phyloP scores from a whole-genome alignment of 352 stramenopile species.

The Phytophthora hibernalis region DNA sequence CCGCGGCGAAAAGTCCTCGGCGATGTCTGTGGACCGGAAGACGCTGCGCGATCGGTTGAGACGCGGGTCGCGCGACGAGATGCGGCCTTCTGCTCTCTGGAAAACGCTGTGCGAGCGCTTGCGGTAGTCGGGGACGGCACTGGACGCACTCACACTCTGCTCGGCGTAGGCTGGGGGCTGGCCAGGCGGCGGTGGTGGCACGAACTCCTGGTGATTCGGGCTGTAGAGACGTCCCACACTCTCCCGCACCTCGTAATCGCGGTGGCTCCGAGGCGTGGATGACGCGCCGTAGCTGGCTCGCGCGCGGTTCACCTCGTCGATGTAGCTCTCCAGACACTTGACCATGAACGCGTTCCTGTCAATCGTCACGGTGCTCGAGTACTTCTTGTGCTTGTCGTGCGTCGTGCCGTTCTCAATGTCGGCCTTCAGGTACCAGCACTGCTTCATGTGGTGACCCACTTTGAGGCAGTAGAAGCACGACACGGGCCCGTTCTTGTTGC shows the following conservation, averaged over 20 bases:
- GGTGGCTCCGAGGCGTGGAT: slow-evolving; percentile 15
- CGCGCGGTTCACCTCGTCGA: slow-evolving; percentile 39
- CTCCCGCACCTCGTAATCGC: slow-evolving; percentile 20
- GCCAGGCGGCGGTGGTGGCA: slow-evolving; percentile 5
- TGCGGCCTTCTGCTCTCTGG: slow-evolving; percentile 17
- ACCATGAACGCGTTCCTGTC: slow-evolving; percentile 48
- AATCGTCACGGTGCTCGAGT: slow-evolving; percentile 42
- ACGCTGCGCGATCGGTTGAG: slow-evolving; percentile 44
- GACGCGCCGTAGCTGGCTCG: slow-evolving; percentile 17
- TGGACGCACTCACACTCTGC: slow-evolving; percentile 6
- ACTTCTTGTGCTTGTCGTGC: slow-evolving; percentile 43
- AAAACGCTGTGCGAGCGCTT: slow-evolving; percentile 45
- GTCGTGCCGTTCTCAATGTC: slow-evolving; percentile 50
- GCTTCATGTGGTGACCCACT: slow-evolving; percentile 44
- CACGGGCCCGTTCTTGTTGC: slow-evolving; percentile 18
- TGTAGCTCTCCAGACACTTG: slow-evolving; percentile 46
- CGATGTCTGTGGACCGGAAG: slow-evolving; percentile 27
- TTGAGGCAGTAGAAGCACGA: slow-evolving; percentile 59
- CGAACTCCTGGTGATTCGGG: slow-evolving; percentile 10
- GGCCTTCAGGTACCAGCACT: slow-evolving; percentile 50
- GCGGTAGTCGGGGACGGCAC: slow-evolving; percentile 12
- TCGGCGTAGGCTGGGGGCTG: slow-evolving; percentile 20
- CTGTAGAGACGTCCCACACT: slow-evolving; percentile 17
- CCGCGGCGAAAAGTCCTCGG: slow-evolving; percentile 29
- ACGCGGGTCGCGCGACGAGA: slow-evolving; percentile 24